Conservation (phyloP, 2,329 filamentous ascomycete species). For the Colletotrichum sp. region DNA sequence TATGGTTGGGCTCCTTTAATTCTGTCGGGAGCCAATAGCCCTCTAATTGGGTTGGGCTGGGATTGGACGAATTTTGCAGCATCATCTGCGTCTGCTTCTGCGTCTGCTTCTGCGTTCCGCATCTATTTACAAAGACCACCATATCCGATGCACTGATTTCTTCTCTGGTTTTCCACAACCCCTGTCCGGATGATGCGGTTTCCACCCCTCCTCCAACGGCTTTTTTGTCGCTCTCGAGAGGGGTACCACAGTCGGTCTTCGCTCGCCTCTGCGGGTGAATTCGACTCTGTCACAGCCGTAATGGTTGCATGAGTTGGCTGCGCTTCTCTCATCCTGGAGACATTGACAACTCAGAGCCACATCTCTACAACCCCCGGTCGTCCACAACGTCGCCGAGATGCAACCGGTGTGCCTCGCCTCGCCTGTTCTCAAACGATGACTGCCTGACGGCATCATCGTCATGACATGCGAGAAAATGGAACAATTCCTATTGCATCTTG, state of each 20-base stretch:
- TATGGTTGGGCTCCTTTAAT: constrained; percentile 9
- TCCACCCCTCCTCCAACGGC: constrained; percentile 1
- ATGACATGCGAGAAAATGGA: background rate
- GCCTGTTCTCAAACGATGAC: background rate
- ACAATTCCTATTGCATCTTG: background rate
- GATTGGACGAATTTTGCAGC: constrained; percentile 13
- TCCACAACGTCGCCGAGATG: constrained; percentile 5
- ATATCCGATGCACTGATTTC: background rate
- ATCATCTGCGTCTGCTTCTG: background rate
- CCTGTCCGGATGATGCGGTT: constrained; percentile 6
- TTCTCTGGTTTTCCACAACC: background rate
- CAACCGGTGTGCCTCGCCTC: constrained; percentile 11
- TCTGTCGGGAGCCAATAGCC: constrained; percentile 20
- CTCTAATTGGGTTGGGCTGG: constrained; percentile 17
- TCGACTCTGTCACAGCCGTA: background rate
- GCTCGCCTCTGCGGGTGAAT: constrained; percentile 2
- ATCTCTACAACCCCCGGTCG: constrained; percentile 4
- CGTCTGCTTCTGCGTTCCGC: background rate
- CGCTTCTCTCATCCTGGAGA: background rate
- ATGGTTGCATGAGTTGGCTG: constrained; percentile 25
- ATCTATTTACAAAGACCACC: background rate
- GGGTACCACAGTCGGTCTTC: background rate
- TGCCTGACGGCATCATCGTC: background rate
- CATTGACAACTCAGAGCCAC: constrained; percentile 22
- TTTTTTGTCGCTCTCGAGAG: background rate